Percentiles rank a stretch among this genome's conserved stretches.
Conservation (phyloP, 345 rosid species). For the Citrus cavaleriei region DNA sequence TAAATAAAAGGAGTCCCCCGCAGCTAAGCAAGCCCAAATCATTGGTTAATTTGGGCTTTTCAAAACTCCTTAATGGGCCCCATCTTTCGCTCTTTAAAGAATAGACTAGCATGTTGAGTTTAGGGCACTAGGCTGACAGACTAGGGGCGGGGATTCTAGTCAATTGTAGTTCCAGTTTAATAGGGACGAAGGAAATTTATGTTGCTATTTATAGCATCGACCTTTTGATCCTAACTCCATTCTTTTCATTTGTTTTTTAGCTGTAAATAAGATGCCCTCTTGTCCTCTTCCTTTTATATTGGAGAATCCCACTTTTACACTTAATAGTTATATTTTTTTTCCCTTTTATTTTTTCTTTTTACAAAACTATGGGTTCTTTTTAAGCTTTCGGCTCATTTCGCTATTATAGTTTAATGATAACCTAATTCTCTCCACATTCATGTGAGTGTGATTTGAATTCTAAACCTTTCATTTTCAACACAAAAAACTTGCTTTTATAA, state of each 20-base stretch:
- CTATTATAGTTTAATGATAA: not conserved
- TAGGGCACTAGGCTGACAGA: conserved; percentile 9
- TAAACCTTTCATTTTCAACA: too few species aligned
- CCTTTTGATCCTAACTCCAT: conserved; percentile 13
- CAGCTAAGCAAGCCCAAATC: conserved; percentile 24
- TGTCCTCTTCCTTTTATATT: not conserved
- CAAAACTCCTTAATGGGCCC: conserved; percentile 9
- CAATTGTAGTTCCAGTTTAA: conserved; percentile 18
- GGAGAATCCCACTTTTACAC: not conserved
- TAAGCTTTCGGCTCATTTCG: conserved; percentile 32
- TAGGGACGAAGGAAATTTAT: conserved; percentile 18
- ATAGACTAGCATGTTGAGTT: not conserved
- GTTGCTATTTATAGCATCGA: conserved; percentile 21
- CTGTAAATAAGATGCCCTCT: conserved; percentile 6
- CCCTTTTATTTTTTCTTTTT: not conserved
- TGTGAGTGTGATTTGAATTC: too few species aligned
- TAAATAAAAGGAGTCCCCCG: not conserved
- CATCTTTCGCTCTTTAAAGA: conserved; percentile 2
- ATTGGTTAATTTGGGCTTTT: conserved; percentile 27
- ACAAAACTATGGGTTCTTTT: conserved; percentile 1
- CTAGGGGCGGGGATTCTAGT: not conserved
- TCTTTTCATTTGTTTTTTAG: not conserved
- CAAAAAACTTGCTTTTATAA: too few species aligned
- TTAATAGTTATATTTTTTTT: not conserved
- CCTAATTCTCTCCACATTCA: too few species aligned